Conservation (phyloP, 495 filamentous ascomycete genomes). For the Penicillium diatomitis region DNA sequence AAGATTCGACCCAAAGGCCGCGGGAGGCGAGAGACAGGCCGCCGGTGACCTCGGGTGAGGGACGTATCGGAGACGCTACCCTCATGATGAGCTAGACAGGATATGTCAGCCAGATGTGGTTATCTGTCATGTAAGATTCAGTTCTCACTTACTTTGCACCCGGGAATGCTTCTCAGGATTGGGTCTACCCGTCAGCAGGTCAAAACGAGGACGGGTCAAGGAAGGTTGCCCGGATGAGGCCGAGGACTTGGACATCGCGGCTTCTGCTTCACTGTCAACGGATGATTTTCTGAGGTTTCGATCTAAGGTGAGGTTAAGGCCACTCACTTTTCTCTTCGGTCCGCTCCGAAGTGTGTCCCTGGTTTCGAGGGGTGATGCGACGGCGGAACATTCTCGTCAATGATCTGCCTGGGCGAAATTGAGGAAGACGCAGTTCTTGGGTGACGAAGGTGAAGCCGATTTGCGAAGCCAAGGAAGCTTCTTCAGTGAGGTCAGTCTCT, state of each 20-base stretch:
- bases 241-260: not conserved
- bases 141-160: not conserved
- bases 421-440: not conserved
- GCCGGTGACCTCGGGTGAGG: too few relatives aligned
- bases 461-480: not conserved
- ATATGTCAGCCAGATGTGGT: not conserved
- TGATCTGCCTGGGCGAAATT: too few relatives aligned
- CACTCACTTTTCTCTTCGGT: constrained; percentile 2
- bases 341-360: constrained; percentile 2
- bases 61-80: too few relatives aligned
- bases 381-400: not conserved
- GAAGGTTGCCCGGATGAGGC: not conserved
- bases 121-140: not conserved
- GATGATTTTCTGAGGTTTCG: not conserved
- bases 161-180: not conserved
- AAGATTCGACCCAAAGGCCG: not conserved
- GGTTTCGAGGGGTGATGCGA: not conserved
- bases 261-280: not conserved
- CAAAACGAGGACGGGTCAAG: not conserved
- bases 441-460: not conserved
- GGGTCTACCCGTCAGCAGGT: not conserved
- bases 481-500: not conserved
- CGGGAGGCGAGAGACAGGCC: not conserved
- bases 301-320: not conserved
- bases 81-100: not conserved